Conservation (phyloP, 2,329 filamentous ascomycete species). For the Fusarium sp. region DNA sequence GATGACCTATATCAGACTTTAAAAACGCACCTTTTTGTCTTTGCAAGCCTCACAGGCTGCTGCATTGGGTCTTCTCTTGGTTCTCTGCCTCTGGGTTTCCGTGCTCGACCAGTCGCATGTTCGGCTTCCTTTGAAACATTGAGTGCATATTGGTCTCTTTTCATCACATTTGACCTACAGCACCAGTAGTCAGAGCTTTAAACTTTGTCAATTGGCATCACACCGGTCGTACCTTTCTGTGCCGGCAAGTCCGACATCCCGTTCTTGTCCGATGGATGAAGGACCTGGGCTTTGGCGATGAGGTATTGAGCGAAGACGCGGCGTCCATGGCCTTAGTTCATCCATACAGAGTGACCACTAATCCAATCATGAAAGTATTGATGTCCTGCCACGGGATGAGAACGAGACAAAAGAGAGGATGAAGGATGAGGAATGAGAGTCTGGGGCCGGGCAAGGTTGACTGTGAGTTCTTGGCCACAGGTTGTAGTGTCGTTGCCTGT, state of each 20-base stretch:
- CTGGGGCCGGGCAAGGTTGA: not conserved
- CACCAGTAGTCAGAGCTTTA: not conserved
- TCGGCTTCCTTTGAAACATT: not conserved
- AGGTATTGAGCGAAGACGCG: not conserved
- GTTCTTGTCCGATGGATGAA: not conserved
- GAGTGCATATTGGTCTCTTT: not conserved
- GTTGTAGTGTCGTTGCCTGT: not conserved
- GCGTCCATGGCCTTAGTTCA: not conserved
- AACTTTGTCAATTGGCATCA: not conserved
- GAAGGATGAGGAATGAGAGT: not conserved
- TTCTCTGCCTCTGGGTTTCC: not conserved
- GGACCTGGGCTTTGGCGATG: not conserved
- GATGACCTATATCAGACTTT: not conserved
- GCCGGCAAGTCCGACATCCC: not conserved
- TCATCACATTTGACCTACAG: not conserved
- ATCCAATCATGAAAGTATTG: not conserved
- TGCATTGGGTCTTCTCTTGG: not conserved
- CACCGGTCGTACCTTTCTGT: not conserved
- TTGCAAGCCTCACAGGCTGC: not conserved
- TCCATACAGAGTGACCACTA: not conserved
- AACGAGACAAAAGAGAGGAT: not conserved
- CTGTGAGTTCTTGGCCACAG: slow-evolving; percentile 4
- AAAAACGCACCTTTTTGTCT: not conserved
- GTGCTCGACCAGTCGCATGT: not conserved
- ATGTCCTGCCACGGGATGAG: not conserved